Conservation (phyloP, 768 basidiomycete species). For the Amylocystis lapponica region DNA sequence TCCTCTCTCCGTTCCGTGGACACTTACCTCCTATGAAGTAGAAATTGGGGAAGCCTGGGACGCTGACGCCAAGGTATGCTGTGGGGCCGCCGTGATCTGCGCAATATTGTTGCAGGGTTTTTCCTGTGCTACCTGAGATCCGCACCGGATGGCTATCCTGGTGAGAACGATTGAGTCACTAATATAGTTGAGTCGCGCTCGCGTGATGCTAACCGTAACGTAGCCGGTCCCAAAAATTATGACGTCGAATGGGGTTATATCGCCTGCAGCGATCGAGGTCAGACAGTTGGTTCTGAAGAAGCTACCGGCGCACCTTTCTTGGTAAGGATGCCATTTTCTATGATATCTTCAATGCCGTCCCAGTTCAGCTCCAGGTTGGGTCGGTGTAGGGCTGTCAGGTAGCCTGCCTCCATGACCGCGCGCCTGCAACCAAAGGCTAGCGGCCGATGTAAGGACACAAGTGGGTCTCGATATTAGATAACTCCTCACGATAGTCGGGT, state of each 20-base stretch:
- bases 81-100: constrained; percentile 26
- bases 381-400: constrained; percentile 22
- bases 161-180: background rate
- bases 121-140: constrained; percentile 19
- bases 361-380: constrained; percentile 24
- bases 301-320: constrained; percentile 16
- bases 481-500: constrained; percentile 22
- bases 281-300: background rate
- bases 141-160: constrained; percentile 6
- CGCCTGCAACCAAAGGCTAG: constrained; percentile 23
- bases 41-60: constrained; percentile 34
- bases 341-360: constrained; percentile 16
- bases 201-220: constrained; percentile 15
- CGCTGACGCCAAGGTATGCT: constrained; percentile 26
- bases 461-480: background rate
- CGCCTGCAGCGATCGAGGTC: constrained; percentile 13
- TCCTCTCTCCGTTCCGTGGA: background rate
- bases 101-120: constrained; percentile 24
- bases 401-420: constrained; percentile 28
- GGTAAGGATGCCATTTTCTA: constrained; percentile 18
- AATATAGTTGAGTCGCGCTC: background rate
- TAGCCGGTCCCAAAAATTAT: constrained; percentile 32
- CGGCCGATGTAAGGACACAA: background rate
- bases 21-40: constrained; percentile 26
- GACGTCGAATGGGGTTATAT: constrained; percentile 26